Conservation (phyloP, 345 rosid species). For the Lepidium didymum region DNA sequence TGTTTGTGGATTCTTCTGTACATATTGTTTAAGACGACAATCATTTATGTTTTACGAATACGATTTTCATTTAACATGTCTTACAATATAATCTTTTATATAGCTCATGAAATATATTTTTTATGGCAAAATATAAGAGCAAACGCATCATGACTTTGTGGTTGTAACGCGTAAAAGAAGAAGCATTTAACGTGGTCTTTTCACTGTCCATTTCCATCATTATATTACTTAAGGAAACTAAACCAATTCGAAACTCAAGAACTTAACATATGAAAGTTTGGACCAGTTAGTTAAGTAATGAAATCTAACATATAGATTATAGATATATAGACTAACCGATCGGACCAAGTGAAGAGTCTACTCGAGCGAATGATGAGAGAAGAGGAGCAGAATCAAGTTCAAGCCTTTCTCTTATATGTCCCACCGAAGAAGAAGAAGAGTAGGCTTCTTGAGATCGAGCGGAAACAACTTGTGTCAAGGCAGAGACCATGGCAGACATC, state of each 20-base stretch:
- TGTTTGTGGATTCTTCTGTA: conserved; percentile 29
- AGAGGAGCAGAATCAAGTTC: background rate
- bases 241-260: background rate
- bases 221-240: background rate
- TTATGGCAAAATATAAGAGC: too few species aligned
- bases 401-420: conserved; percentile 37
- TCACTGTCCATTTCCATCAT: too few species aligned
- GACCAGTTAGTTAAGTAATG: background rate
- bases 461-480: conserved; percentile 60
- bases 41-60: too few species aligned
- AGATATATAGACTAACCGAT: conserved; percentile 27
- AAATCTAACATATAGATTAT: background rate
- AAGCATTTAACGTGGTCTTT: too few species aligned
- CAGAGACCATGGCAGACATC: conserved; percentile 72
- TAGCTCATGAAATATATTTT: too few species aligned
- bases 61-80: too few species aligned
- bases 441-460: background rate
- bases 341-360: conserved; percentile 35
- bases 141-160: too few species aligned
- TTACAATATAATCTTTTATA: too few species aligned
- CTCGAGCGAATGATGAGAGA: background rate
- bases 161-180: too few species aligned
- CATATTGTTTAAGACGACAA: background rate
- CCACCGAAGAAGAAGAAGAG: conserved; percentile 27
- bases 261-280: background rate